Evolutionary conservation across 1,284 basidiomycete species (phyloP).

Genomic region (Ceratobasidium sp.): DNA sequence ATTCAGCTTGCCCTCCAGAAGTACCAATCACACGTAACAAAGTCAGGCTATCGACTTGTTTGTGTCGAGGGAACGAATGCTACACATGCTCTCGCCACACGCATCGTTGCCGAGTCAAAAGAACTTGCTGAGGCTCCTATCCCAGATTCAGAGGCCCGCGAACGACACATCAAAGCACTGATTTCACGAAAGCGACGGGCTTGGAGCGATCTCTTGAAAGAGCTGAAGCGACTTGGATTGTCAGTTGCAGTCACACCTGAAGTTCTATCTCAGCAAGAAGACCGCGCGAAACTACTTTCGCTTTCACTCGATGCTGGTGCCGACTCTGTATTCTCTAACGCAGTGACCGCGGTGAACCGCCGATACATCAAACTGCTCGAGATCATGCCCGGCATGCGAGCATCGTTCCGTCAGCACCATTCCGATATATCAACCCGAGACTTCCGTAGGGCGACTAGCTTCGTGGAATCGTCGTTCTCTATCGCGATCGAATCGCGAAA

Average conservation of each 20-base stretch:
- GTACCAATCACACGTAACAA: conserved; percentile 14
- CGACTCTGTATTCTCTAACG: conserved; percentile 53
- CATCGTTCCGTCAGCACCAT: conserved; percentile 75
- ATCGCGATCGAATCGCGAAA: conserved; percentile 63
- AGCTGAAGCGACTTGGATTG: conserved; percentile 85
- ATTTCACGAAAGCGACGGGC: conserved; percentile 87
- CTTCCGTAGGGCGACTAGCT: conserved; percentile 79
- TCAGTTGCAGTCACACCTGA: conserved; percentile 78
- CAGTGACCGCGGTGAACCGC: conserved; percentile 59
- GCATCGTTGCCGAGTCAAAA: conserved; percentile 77
- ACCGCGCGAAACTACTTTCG: conserved; percentile 51
- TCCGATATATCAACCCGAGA: conserved; percentile 87
- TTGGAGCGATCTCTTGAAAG: conserved; percentile 90
- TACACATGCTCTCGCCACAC: conserved; percentile 74
- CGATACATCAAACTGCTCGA: conserved; percentile 81
- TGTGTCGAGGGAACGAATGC: conserved; percentile 46
- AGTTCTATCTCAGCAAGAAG: conserved; percentile 68
- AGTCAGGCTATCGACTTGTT: conserved; percentile 16
- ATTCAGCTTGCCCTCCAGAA: conserved; percentile 26
- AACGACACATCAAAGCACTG: conserved; percentile 79
- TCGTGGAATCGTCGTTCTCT: conserved; percentile 81
- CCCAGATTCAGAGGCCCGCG: conserved; percentile 59
- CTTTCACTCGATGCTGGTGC: conserved; percentile 50
- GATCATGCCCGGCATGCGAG: conserved; percentile 74
- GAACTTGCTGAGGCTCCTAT: conserved; percentile 67